Evolutionary conservation across 2,329 filamentous ascomycete genomes (phyloP).

Genomic region (Cladophialophora exuberans): DNA sequence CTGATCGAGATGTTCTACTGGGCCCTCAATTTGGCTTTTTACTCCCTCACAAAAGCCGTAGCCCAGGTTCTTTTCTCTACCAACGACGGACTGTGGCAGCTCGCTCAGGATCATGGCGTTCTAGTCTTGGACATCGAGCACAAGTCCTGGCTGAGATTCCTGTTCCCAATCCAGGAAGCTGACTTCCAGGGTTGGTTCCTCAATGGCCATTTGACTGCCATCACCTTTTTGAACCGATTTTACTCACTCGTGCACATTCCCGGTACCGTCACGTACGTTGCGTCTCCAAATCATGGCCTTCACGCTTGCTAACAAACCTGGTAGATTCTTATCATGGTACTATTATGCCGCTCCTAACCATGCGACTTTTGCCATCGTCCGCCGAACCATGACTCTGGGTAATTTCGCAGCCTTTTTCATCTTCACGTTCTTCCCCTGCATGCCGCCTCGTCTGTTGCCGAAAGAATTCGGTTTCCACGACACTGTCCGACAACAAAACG

Average conservation of each 20-base stretch:
- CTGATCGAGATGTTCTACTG: slow-evolving; percentile 76
- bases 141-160: slow-evolving; percentile 40
- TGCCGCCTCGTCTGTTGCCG: slow-evolving; percentile 65
- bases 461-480: slow-evolving; percentile 65
- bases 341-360: slow-evolving; percentile 47
- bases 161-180: slow-evolving; percentile 47
- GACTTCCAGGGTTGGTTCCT: slow-evolving; percentile 52
- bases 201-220: slow-evolving; percentile 43
- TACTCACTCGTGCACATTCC: slow-evolving; percentile 57
- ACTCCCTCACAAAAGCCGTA: slow-evolving; percentile 60
- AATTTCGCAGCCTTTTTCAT: slow-evolving; percentile 64
- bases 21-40: slow-evolving; percentile 67
- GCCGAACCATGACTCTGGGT: slow-evolving; percentile 64
- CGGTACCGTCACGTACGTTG: slow-evolving; percentile 52
- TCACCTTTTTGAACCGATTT: slow-evolving; percentile 54
- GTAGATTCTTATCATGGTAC: slow-evolving; percentile 48
- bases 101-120: slow-evolving; percentile 48
- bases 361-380: slow-evolving; percentile 58
- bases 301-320: slow-evolving; percentile 29
- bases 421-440: slow-evolving; percentile 67
- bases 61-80: slow-evolving; percentile 57
- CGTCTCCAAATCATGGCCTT: neutral
- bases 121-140: slow-evolving; percentile 29
- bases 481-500: slow-evolving; percentile 60
- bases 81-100: slow-evolving; percentile 49